Base-by-base conservation (phyloP, 2,329 filamentous ascomycete genomes). In the Drechmeria coniospora region DNA sequence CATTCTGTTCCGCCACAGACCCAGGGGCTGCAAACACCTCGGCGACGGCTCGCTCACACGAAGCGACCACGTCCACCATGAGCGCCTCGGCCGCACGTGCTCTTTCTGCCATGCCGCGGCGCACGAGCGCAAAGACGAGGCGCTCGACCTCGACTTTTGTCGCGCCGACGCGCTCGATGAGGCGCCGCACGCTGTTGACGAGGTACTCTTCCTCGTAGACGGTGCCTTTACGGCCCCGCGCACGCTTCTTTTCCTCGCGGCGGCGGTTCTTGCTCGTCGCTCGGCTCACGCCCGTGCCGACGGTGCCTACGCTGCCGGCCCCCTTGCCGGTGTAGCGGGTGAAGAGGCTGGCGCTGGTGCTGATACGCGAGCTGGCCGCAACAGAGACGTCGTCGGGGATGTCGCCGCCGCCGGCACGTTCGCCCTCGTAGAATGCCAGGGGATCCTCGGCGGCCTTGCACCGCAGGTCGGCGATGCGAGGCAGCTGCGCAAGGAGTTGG, bases 161-260 rank as follows among this genome's bases (percentile, higher is more conserved):
- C 14, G 62, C 63, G 49, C 86, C 83, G 14, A 93, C 72, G 20
- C 86, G 67, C 49, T 92, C 83, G 10, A 93, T 70, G 19, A 98
- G 63, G 15, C 90, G 65, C 9, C 77, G 70, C 20, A 95, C 74
- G 40, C 78, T 87, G 50, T 86, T 90, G 32, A 93, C 76, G 5
- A 98, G 68, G 51, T 98, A 98, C 53, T 95, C 90, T 47, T 95
- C 87, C 52, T 98, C 90, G 51, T 98, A 98, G 5, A 98, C 81
- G 11, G 82, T 93, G 8, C 90, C 90, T 61, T 95, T 95, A 51
- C 93, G 87, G 15, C 90, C 90, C 6, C 83, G 65, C 1, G 90
- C 90, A 11, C 87, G 74, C 66, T 98, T 98, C 51, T 92, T 74
- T 61, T 98, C 90, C 53, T 98, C 90, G 13, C 84, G 68, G 15